Base-by-base conservation (phyloP, 1,284 basidiomycete genomes). In the Trametes sp. region DNA sequence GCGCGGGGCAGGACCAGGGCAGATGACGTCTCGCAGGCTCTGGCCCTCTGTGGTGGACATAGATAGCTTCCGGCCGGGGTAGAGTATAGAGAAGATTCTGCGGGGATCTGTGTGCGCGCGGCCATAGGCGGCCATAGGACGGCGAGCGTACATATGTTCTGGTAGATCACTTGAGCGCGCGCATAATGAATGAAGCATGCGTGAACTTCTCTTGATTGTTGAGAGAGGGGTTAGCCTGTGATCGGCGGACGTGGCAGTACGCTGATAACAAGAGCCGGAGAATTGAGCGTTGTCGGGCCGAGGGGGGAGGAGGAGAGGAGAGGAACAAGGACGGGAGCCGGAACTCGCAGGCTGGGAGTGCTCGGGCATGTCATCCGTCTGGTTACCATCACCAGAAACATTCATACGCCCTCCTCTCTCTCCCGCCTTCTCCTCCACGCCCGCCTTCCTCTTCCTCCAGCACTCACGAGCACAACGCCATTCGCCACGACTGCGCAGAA, bases 331-430 rank as follows among this genome's bases (percentile, higher is more conserved):
- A 21, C 16, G 35, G 13, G 19, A 21, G 51, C 44, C 16, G 16
- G 38, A 35, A 16, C n/a, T n/a, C 4, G 38, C n/a, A 41, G 33
- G 41, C 46, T 36, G 38, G n/a, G 9, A 29, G 45, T 21, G 33
- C 1, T 16, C 2, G 52, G 19, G 14, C 16, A 44, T 46, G 44
- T 41, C 36, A 50, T 45, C 49, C 28, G 55, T 46, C 56, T 61
- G 44, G 62, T 64, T 63, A 59, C 62, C 62, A 58, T 65, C 62
- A 61, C 55, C 10, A 45, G 13, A 36, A 52, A 26, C 38, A 44
- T 49, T 53, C 41, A 59, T 53, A 21, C 52, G 21, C 16, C 36
- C 33, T 48, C 54, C n/a, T 36, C 55, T 35, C 50, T 54, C 31
- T 38, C 46, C 45, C 36, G n/a, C 28, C 24, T 31, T 33, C 51